Base-by-base conservation (phyloP, 768 basidiomycete species). In the Suillus discolor region DNA sequence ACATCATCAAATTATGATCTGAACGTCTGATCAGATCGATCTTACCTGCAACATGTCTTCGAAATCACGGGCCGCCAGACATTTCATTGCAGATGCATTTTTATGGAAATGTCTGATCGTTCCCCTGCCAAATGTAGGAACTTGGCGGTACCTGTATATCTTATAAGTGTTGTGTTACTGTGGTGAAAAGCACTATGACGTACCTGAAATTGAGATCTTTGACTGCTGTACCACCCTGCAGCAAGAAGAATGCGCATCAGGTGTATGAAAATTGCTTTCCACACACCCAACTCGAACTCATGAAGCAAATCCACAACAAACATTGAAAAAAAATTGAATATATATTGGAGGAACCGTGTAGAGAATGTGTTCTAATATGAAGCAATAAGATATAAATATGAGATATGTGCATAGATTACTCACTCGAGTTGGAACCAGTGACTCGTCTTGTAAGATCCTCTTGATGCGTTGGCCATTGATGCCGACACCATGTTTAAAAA, bases 41-140 rank as follows among this genome's bases (percentile, higher is more conserved):
- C 62, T 4, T 61, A 69, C 70, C 71, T 81, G 80, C 0, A 81
- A 62, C 2, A 82, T 64, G 57, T 83, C 81, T 39, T 83, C 77
- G 57, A 74, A 82, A 47, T 83, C 79, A 11, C 72, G 67, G 0
- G 78, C 82, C 3, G 77, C 78, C 1, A 79, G 63, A 28, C 71
- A 66, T 36, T 77, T 78, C 71, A 83, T 73, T 4, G 71, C 72
- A 2, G 78, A 75, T 0, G 72, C 76, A 69, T 82, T 79, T 23
- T 70, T 67, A 12, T 57, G 28, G 59, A 81, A 81, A 11, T 57
- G 55, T 0, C 73, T 66, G 11, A 82, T 81, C 0, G 76, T 78
- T 4, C 67, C 68, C 1, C 67, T 59, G 0, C 80, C 79, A 71
- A 82, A 82, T 0, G 77, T 67, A 0, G 78, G 67, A 0, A 80